Evolutionary conservation across 2,329 filamentous ascomycete genomes (phyloP).

Genomic region (Nigrospora osmanthi): DNA sequence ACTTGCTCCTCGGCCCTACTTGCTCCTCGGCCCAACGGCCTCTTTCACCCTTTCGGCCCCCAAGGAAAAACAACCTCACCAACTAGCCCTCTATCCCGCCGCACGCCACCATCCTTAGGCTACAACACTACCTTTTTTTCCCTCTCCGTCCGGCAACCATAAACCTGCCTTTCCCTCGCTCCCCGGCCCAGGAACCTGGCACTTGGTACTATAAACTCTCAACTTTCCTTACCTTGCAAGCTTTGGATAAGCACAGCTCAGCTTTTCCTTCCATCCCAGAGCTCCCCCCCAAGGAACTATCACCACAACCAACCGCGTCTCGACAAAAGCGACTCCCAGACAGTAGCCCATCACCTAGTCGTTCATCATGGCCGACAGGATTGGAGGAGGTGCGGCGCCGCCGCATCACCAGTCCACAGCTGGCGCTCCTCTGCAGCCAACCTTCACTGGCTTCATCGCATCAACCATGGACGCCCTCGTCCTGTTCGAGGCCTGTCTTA

Average conservation of each 20-base stretch:
- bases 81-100: too few species aligned
- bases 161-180: too few species aligned
- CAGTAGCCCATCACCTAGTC: not conserved
- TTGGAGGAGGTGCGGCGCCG: not conserved
- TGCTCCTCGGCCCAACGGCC: too few species aligned
- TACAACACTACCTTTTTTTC: too few species aligned
- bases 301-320: not conserved
- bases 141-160: too few species aligned
- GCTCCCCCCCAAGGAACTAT: not conserved
- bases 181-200: too few species aligned
- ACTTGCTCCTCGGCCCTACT: too few species aligned
- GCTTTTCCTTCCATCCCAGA: constrained; percentile 5
- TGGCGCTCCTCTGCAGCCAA: constrained; percentile 45
- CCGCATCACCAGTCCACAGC: constrained; percentile 5
- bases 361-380: constrained; percentile 17
- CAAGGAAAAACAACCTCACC: too few species aligned
- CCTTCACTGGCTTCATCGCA: constrained; percentile 59
- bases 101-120: too few species aligned
- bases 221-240: not conserved
- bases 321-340: not conserved
- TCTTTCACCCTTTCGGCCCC: too few species aligned
- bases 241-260: constrained; percentile 9
- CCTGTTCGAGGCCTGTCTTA: constrained; percentile 72
- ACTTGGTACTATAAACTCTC: too few species aligned
- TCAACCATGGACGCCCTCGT: constrained; percentile 69